These are phyloP conservation scores for Neofusicoccum umdonicola DNA, from an alignment of 2,329 filamentous ascomycete genomes.

Conservation along the genomic window DNA sequence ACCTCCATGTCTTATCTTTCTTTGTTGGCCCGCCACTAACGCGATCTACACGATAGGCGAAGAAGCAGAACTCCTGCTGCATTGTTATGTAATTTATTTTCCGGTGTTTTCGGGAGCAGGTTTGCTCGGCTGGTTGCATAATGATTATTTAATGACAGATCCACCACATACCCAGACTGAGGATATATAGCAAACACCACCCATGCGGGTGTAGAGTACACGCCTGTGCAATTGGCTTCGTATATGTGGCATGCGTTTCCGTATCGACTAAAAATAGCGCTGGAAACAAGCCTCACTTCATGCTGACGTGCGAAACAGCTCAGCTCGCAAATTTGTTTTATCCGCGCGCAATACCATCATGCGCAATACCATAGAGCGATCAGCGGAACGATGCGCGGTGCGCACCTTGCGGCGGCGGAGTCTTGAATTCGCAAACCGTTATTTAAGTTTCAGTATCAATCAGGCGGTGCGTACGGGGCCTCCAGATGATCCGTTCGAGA, in stretches of 20 bases:
- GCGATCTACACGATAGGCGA: conserved; percentile 40
- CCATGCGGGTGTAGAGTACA: background rate
- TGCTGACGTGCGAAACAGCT: conserved; percentile 4
- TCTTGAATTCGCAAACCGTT: background rate
- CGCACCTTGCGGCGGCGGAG: conserved; percentile 1
- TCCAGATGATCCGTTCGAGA: conserved; percentile 4
- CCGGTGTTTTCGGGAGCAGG: conserved; percentile 8
- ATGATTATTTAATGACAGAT: conserved; percentile 18
- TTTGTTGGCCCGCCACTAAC: conserved; percentile 13
- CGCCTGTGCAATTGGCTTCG: background rate
- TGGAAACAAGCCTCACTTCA: background rate
- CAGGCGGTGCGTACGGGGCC: background rate
- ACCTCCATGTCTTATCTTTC: background rate
- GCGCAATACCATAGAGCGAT: background rate
- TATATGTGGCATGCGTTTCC: background rate
- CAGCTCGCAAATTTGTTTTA: background rate
- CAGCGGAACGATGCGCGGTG: background rate
- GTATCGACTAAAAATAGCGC: background rate
- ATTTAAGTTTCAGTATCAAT: conserved; percentile 10
- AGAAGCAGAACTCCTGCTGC: conserved; percentile 63
- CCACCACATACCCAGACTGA: conserved; percentile 18
- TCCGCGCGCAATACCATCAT: background rate
- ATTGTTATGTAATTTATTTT: conserved; percentile 47
- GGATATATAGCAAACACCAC: conserved; percentile 9
- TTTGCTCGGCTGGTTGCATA: conserved; percentile 14